Evolutionary conservation across 768 basidiomycete genomes (phyloP), one percentile per base, ranked within the genome.

Genomic region (Erythrobasidium yunnanense): DNA sequence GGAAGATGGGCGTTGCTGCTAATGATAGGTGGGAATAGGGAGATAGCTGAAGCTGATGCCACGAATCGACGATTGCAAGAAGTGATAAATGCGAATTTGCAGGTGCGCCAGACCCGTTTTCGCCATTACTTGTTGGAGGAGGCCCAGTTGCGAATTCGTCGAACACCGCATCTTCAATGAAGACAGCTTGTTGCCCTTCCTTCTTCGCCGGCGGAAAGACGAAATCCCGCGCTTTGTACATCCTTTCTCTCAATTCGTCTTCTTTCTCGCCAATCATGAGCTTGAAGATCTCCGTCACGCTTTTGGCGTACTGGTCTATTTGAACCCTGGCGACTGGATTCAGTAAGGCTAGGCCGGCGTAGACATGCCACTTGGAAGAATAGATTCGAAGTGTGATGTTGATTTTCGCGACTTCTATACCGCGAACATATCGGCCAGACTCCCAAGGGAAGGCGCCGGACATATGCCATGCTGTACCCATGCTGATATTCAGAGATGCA

Each of bases 51-150:
- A 97, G 83, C 55, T 83, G 82, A 6, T 88, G 86, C 95, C 95
- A 99, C 72, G 88, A 92, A 77, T 99, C 95, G 20, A 96, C 95
- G 91, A 99, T 97, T 17, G 92, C 91, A 52, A 97, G 83, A 6
- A 99, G 81, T 7, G 89, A 85, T 62, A 97, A 83, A 75, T 99
- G 93, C 0, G 90, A 92, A 75, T 97, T 96, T 6, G 83, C 82
- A 6, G 81, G 78, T 67, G 81, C 63, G 42, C 57, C 52, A 49
- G n/a, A n/a, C 7, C 22, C 20, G 45, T 22, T 47, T 20, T 25
- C 33, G 56, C 55, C 25, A 32, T 11, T 47, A 22, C 32, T 18
- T 20, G 45, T 13, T 15, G 27, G 29, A 72, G 75, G 58, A 72
- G 74, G 55, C 79, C 87, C 88, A 20, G 96, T 81, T 57, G 87